These are phyloP conservation scores for Kazachstania africana DNA, from an alignment of 805 yeast species.

Conservation along the genomic window DNA sequence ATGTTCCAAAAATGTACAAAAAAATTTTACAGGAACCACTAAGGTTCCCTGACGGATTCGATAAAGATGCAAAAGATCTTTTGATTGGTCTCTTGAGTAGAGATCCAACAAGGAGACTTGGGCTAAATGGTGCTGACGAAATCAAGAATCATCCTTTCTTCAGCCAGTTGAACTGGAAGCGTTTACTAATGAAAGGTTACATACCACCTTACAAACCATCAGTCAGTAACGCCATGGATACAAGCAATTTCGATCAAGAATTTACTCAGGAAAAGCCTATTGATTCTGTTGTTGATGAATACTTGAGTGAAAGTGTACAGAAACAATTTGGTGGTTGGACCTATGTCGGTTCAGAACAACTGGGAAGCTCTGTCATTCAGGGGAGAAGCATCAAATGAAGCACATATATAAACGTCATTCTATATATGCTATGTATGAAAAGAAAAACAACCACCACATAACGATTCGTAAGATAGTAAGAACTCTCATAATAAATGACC, in stretches of 20 bases:
- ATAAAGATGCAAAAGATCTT: conserved; percentile 73
- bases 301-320: conserved; percentile 87
- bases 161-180: conserved; percentile 81
- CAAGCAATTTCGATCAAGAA: conserved; percentile 85
- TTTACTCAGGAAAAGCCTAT: conserved; percentile 89
- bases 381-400: conserved; percentile 21
- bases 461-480: too few relatives aligned
- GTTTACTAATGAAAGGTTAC: conserved; percentile 72
- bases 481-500: too few relatives aligned
- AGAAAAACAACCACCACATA: too few relatives aligned
- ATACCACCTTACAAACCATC: conserved; percentile 93
- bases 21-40: conserved; percentile 85
- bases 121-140: conserved; percentile 69
- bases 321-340: conserved; percentile 99
- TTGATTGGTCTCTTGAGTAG: conserved; percentile 65
- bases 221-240: conserved; percentile 74
- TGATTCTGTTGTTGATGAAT: conserved; percentile 91
- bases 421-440: neutral
- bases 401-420: neutral
- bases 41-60: conserved; percentile 79
- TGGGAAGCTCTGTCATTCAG: conserved; percentile 28
- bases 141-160: conserved; percentile 80
- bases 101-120: conserved; percentile 74
- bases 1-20: conserved; percentile 84
- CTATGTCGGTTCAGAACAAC: conserved; percentile 57